Evolutionary conservation across 2,329 filamentous ascomycete species (phyloP).

Genomic region (Penicillium olsonii): DNA sequence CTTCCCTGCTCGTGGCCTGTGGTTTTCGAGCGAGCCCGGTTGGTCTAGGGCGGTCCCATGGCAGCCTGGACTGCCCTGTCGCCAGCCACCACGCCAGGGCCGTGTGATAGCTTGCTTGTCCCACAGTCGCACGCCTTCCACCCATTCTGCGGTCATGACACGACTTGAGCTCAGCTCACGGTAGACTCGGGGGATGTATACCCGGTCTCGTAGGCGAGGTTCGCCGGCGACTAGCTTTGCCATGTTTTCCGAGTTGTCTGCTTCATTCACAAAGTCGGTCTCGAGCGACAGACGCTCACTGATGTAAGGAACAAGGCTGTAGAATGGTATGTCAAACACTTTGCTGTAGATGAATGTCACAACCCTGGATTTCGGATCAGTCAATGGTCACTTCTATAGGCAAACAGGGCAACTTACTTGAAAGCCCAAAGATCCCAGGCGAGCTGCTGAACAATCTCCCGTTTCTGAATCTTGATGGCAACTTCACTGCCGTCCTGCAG

Average conservation of each 20-base stretch:
- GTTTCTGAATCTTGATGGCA: slow-evolving; percentile 94
- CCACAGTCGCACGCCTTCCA: slow-evolving; percentile 90
- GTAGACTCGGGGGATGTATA: slow-evolving; percentile 87
- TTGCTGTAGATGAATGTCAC: slow-evolving; percentile 80
- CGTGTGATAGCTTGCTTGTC: slow-evolving; percentile 80
- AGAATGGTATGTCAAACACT: slow-evolving; percentile 91
- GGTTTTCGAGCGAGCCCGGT: slow-evolving; percentile 49
- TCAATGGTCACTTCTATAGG: not conserved
- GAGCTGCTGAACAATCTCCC: slow-evolving; percentile 87
- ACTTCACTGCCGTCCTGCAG: slow-evolving; percentile 85
- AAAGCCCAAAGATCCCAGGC: slow-evolving; percentile 96
- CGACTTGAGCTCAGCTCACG: slow-evolving; percentile 77
- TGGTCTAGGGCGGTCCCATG: slow-evolving; percentile 64
- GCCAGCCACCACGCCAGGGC: slow-evolving; percentile 76
- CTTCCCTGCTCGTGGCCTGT: slow-evolving; percentile 43
- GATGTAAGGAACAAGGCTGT: slow-evolving; percentile 88
- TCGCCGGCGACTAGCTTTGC: slow-evolving; percentile 72
- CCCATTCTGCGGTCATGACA: slow-evolving; percentile 95
- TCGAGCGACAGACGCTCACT: slow-evolving; percentile 88
- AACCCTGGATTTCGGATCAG: slow-evolving; percentile 54
- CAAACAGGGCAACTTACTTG: slow-evolving; percentile 57
- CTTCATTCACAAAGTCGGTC: slow-evolving; percentile 93
- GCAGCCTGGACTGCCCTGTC: slow-evolving; percentile 75
- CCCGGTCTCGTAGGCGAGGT: slow-evolving; percentile 71
- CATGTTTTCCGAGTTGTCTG: slow-evolving; percentile 85